A percentile compares a stretch with the other conserved stretches of the same genome.
These are phyloP conservation scores for Pueraria montana DNA, from an alignment of 306 rosid genomes.

Conservation along the genomic window DNA sequence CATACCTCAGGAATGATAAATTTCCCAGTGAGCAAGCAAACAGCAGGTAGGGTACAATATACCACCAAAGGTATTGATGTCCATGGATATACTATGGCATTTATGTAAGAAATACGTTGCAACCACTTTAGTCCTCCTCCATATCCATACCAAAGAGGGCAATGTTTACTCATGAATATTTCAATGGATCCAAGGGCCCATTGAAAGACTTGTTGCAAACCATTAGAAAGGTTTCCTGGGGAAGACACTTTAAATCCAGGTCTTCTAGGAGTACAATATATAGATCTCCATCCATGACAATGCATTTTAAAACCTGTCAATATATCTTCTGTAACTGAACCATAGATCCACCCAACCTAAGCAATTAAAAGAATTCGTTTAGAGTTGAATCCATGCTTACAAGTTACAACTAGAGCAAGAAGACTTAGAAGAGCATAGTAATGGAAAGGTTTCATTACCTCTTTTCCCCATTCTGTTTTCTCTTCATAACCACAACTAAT, in stretches of 20 bases:
- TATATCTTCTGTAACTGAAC: constrained; percentile 76
- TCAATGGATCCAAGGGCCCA: constrained; percentile 84
- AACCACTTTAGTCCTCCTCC: constrained; percentile 78
- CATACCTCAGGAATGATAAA: constrained; percentile 79
- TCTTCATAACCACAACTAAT: constrained; percentile 81
- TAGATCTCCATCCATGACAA: constrained; percentile 86
- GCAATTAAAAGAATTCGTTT: not conserved
- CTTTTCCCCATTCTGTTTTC: constrained; percentile 91
- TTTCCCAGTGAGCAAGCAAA: constrained; percentile 78
- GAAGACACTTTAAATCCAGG: constrained; percentile 69
- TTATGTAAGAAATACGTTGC: constrained; percentile 73
- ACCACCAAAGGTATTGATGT: constrained; percentile 77
- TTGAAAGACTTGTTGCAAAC: constrained; percentile 68
- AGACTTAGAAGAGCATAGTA: not conserved
- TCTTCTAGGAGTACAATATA: constrained; percentile 68
- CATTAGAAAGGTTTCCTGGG: constrained; percentile 62
- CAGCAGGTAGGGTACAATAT: constrained; percentile 77
- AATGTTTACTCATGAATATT: constrained; percentile 77
- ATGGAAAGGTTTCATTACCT: constrained; percentile 54
- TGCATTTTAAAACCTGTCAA: constrained; percentile 86
- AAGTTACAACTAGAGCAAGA: not conserved
- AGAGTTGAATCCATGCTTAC: not conserved
- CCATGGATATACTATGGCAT: constrained; percentile 75
- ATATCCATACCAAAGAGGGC: constrained; percentile 88
- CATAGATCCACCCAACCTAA: constrained; percentile 90